Conservation (phyloP, 257 asterid genomes). For the Paulownia fortunei region DNA sequence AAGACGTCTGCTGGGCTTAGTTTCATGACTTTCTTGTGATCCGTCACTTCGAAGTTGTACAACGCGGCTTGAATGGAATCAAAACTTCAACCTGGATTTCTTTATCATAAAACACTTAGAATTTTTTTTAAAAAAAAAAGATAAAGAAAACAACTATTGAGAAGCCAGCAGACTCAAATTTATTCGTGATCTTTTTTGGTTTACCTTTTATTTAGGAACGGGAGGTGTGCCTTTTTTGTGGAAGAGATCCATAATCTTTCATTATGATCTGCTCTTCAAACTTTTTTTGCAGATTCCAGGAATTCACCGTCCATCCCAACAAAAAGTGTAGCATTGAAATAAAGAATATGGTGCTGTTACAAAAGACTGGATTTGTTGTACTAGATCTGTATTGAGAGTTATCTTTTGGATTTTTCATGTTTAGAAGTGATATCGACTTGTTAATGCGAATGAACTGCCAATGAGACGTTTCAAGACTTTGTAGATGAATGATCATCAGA, state of each 20-base stretch:
- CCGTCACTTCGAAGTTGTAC: not conserved
- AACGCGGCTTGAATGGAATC: not conserved
- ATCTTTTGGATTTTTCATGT: not conserved
- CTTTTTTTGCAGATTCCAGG: constrained; percentile 57
- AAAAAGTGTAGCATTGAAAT: constrained; percentile 23
- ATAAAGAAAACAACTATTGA: not conserved
- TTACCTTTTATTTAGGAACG: not conserved
- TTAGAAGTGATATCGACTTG: not conserved
- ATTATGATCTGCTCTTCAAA: not conserved
- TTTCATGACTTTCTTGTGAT: not conserved
- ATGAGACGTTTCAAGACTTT: not conserved
- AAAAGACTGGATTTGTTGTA: not conserved
- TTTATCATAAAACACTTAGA: not conserved
- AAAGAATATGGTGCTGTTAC: not conserved
- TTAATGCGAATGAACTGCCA: not conserved
- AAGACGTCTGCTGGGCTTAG: not conserved
- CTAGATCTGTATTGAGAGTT: not conserved
- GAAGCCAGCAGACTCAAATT: not conserved
- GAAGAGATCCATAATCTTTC: not conserved
- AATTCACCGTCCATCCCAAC: constrained; percentile 38
- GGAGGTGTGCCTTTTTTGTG: not conserved
- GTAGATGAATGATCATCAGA: not conserved
- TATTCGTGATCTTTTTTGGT: not conserved
- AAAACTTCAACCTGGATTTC: not conserved
- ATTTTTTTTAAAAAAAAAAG: not conserved